phyloP scores from a whole-genome alignment of 371 early-diverging fungal species.

The Mucor velutinosus region DNA sequence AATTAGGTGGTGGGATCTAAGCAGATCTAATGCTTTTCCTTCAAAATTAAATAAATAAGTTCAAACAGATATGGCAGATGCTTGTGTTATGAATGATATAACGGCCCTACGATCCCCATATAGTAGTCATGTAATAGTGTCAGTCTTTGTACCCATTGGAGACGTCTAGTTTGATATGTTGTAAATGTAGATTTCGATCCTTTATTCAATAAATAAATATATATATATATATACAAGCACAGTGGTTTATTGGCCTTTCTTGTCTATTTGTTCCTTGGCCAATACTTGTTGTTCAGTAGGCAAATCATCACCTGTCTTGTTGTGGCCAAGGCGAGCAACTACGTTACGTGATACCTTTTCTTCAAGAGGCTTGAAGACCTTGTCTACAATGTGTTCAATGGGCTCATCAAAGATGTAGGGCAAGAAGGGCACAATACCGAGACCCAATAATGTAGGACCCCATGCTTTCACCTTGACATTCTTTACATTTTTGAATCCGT shows the following conservation, averaged over 20 bases:
- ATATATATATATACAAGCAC: not conserved
- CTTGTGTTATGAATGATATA: too few relatives aligned
- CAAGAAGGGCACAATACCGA: conserved; percentile 70
- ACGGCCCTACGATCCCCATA: too few relatives aligned
- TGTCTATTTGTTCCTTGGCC: conserved; percentile 10
- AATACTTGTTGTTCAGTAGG: conserved; percentile 12
- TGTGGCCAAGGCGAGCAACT: conserved; percentile 30
- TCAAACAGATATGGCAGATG: not conserved
- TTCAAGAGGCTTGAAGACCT: conserved; percentile 60
- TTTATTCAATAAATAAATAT: conserved; percentile 3
- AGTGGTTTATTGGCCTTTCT: conserved; percentile 11
- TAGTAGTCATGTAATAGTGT: too few relatives aligned
- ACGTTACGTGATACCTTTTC: conserved; percentile 14
- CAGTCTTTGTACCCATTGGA: too few relatives aligned
- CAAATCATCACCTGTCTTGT: conserved; percentile 29
- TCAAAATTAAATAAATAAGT: not conserved
- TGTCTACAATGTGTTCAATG: conserved; percentile 68
- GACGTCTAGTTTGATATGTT: too few relatives aligned
- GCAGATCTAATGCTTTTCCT: not conserved
- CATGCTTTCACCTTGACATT: conserved; percentile 55
- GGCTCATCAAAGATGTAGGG: conserved; percentile 79
- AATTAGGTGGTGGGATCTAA: conserved; percentile 55
- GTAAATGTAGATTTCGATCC: not conserved
- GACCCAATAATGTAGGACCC: conserved; percentile 72
- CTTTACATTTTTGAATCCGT: conserved; percentile 58